Evolutionary conservation across 257 asterid genomes (phyloP), one percentile per base, ranked within the genome.

Genomic region (Anisodus acutangulus): DNA sequence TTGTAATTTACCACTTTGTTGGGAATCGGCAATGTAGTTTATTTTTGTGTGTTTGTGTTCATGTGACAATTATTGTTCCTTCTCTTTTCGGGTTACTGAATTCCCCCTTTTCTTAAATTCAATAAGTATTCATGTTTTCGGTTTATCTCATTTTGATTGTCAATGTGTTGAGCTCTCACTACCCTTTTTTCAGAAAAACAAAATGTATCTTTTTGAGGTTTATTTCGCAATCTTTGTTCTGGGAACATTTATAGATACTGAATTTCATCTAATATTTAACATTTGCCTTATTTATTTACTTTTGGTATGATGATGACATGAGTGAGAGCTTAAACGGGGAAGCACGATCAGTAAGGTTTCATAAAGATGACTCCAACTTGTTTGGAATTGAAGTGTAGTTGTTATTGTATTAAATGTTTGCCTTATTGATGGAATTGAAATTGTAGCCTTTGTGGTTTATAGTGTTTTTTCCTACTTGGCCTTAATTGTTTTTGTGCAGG

Each of bases 401-500:
- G 76, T 35, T 66, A 74, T 81, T 39, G 69, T 19, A 47, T 47
- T 19, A 15, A 49, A 10, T 6, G 5, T 22, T 74, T 74, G 83
- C 80, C 80, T n/a, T 72, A 9, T 9, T 45, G 80, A 72, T 19
- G 41, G 59, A 70, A 9, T 17, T 72, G 59, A 5, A 72, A 4
- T 71, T 11, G 19, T 49, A 19, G 80, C 41, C n/a, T 74, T 74
- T 49, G 17, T 17, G 43, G 11, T 49, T 17, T 74, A 4, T 22
- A 74, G 62, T 49, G 62, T 49, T 49, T 74, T 43, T 74, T 74
- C 22, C 59, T 6, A 9, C 67, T 22, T 59, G 10, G n/a, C 86
- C 82, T 49, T 26, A 79, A 84, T 84, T 51, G 51, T 43, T 57
- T 85, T 22, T 90, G 85, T n/a, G 78, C 93, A 95, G 98, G 99